Base-by-base conservation (phyloP, 2,329 filamentous ascomycete species). In the Lasiodiplodia sp. region DNA sequence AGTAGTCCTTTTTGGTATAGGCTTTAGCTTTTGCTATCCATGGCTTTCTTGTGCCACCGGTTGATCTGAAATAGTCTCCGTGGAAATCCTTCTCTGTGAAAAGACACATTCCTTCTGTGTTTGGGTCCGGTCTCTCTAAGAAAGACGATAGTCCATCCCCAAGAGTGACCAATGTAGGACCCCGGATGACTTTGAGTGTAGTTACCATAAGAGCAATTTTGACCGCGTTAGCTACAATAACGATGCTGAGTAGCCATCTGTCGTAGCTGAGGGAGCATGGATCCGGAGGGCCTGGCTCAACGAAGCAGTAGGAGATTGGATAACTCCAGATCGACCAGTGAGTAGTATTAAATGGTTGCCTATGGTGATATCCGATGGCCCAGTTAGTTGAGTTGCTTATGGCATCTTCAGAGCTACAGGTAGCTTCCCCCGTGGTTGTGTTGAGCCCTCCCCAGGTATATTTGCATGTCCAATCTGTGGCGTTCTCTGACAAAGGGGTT, bases 91-190 rank as follows among this genome's bases (percentile, higher is more conserved):
- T 28, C 28, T 28, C 28, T 1, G 28, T 28, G 1, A 28, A 28
- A 28, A 28, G 28, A 28, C 28, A 28, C 28, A 28, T 28, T 6
- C 28, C 28, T 28, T 28, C 28, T 28, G 28, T 28, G 28, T 28
- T 28, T 1, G 28, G 28, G 28, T 28, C 28, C 1, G 28, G 28
- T 28, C 28, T 28, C 28, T 28, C 28, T 28, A 28, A 28, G 28
- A 28, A 28, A 7, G 28, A 28, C 7, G 28, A 28, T 1, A 28
- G 28, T 4, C 28, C 28, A 73, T 68, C 58, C 69, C 34, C 70
- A 69, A 31, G 21, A 18, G 55, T 58, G 34, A 58, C 55, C 0
- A 58, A 16, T 7, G 25, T 37, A 23, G 28, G 25, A n/a, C 6
- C 34, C 1, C 38, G 21, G 55, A 58, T 7, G 4, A 2, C 2